Percentiles rank a stretch among this genome's conserved stretches.
phyloP scores from a whole-genome alignment of 73 alveolate species.

The Symbiodinium natans region DNA sequence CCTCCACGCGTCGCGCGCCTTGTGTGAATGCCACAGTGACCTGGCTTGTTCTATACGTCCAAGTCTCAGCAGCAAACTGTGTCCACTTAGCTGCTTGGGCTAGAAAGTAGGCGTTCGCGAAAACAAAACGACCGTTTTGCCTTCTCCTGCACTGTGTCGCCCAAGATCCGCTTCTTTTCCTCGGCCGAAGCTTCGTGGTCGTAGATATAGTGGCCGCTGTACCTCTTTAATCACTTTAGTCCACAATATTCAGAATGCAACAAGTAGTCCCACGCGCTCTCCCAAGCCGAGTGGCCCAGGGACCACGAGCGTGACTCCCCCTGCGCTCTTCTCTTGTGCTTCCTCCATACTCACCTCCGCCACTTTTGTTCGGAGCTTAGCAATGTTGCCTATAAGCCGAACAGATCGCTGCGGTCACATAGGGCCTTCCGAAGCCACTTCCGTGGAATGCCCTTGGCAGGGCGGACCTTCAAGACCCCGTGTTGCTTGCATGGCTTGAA shows the following conservation, averaged over 20 bases:
- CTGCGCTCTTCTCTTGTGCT: conserved; percentile 92
- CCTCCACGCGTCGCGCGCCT: conserved; percentile 92
- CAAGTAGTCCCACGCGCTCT: too few relatives aligned
- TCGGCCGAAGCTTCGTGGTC: conserved; percentile 92
- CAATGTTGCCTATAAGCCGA: too few relatives aligned
- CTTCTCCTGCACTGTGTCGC: conserved; percentile 93
- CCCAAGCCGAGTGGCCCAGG: conserved; percentile 64
- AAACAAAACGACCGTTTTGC: background rate
- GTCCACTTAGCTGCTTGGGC: too few relatives aligned
- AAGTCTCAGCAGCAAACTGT: too few relatives aligned
- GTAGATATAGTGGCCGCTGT: conserved; percentile 58
- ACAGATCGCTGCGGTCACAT: too few relatives aligned
- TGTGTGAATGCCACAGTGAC: conserved; percentile 74
- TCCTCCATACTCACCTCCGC: conserved; percentile 60
- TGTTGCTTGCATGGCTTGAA: too few relatives aligned
- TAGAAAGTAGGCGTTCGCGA: too few relatives aligned
- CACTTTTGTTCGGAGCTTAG: too few relatives aligned
- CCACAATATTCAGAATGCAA: too few relatives aligned
- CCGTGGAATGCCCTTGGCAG: conserved; percentile 92
- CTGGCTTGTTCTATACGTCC: too few relatives aligned
- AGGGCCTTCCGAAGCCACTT: conserved; percentile 55
- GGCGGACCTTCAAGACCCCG: conserved; percentile 86
- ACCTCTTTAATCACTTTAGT: background rate
- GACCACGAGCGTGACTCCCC: conserved; percentile 84
- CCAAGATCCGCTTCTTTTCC: conserved; percentile 66